These are phyloP conservation scores for Apophysomyces variabilis DNA, from an alignment of 371 early-diverging fungal genomes.

Conservation along the genomic window DNA sequence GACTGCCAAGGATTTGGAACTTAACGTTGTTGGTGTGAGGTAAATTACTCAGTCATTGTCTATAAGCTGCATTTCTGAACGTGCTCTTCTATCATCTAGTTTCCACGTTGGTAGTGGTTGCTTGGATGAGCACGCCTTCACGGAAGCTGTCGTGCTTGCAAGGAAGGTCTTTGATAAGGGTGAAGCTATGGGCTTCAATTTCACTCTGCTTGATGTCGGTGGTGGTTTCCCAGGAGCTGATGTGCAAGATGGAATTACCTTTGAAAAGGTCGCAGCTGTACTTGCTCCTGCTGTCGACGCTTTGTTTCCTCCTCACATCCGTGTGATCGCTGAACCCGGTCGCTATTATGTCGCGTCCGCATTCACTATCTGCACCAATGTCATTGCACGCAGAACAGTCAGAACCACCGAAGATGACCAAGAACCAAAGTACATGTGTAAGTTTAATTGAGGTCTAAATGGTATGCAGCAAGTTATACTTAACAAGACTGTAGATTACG, in stretches of 20 bases:
- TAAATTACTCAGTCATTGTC: slow-evolving; percentile 9
- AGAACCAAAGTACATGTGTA: slow-evolving; percentile 82
- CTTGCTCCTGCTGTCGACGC: slow-evolving; percentile 80
- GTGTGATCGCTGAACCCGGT: slow-evolving; percentile 97
- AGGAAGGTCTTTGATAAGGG: slow-evolving; percentile 89
- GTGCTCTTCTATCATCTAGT: slow-evolving; percentile 27
- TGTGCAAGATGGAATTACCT: slow-evolving; percentile 76
- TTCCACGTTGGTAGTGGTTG: slow-evolving; percentile 98
- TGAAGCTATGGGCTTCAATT: slow-evolving; percentile 71
- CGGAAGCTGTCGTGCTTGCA: slow-evolving; percentile 88
- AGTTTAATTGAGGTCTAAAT: slow-evolving; percentile 16
- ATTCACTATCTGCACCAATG: slow-evolving; percentile 89
- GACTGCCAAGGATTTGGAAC: slow-evolving; percentile 78
- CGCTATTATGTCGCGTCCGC: slow-evolving; percentile 95
- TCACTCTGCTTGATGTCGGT: slow-evolving; percentile 91
- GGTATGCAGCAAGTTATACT: background rate
- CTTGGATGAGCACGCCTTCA: slow-evolving; percentile 87
- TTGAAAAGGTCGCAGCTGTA: slow-evolving; percentile 84
- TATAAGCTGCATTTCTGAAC: background rate
- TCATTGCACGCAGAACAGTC: slow-evolving; percentile 87
- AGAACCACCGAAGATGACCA: slow-evolving; percentile 43
- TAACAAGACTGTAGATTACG: slow-evolving; percentile 62
- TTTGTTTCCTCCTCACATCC: slow-evolving; percentile 73
- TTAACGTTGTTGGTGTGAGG: slow-evolving; percentile 90
- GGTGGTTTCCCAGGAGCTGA: slow-evolving; percentile 97